These are phyloP conservation scores for Hymenoscyphus occultus DNA, from an alignment of 2,329 filamentous ascomycete species.

Conservation along the genomic window DNA sequence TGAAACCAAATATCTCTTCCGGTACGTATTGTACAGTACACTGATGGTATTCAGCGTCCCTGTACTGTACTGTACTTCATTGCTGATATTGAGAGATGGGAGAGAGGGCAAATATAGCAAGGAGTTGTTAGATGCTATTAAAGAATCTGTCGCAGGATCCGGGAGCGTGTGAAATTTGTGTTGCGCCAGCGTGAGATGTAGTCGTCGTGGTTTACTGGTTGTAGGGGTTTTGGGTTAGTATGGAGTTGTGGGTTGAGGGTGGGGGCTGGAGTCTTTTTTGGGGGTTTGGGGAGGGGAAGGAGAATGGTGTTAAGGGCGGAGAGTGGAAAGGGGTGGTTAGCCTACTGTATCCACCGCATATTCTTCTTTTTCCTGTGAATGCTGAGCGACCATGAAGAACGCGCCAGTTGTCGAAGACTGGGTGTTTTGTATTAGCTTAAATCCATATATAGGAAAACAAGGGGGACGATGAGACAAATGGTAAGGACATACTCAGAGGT, in stretches of 20 bases:
- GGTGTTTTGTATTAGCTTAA: conserved; percentile 3
- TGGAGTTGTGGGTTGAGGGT: not conserved
- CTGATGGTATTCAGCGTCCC: too few species aligned
- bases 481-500: conserved; percentile 61
- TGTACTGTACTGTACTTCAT: too few species aligned
- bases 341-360: conserved; percentile 90
- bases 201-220: conserved; percentile 72
- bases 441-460: not conserved
- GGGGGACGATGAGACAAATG: not conserved
- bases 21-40: too few species aligned
- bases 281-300: not conserved
- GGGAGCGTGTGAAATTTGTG: conserved; percentile 54
- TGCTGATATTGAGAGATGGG: too few species aligned
- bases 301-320: not conserved
- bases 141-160: conserved; percentile 29
- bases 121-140: not conserved
- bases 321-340: conserved; percentile 27
- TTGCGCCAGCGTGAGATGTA: conserved; percentile 74
- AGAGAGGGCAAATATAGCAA: not conserved
- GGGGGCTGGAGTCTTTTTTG: too few species aligned
- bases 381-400: conserved; percentile 81
- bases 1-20: too few species aligned
- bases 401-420: conserved; percentile 95
- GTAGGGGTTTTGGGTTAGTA: not conserved
- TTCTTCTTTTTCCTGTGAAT: conserved; percentile 79